These are phyloP conservation scores for Ceratobasidium sp. DNA, from an alignment of 1,284 basidiomycete species.

Conservation along the genomic window DNA sequence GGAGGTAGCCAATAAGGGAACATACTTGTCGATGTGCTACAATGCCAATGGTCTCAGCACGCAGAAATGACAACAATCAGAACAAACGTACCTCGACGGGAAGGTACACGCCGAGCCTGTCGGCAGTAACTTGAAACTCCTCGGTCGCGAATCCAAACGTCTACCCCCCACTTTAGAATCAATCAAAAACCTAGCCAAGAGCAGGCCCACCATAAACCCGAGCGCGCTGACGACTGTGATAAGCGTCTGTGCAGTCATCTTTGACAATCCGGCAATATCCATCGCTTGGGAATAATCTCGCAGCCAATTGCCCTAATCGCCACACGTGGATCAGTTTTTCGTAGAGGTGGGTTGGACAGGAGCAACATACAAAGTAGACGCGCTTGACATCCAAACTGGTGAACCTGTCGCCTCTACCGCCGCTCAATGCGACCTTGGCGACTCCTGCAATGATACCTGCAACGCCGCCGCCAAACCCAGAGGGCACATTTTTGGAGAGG, in stretches of 20 bases:
- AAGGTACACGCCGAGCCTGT: slow-evolving; percentile 86
- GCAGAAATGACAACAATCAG: not conserved
- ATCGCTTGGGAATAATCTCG: slow-evolving; percentile 75
- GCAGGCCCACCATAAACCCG: slow-evolving; percentile 71
- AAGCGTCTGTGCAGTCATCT: slow-evolving; percentile 74
- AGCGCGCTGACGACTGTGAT: slow-evolving; percentile 80
- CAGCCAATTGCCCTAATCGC: slow-evolving; percentile 73
- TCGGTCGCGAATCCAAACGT: slow-evolving; percentile 78
- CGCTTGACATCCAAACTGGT: slow-evolving; percentile 70
- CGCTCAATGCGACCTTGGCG: slow-evolving; percentile 56
- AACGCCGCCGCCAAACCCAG: slow-evolving; percentile 61
- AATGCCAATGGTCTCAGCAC: not conserved
- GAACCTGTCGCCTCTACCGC: slow-evolving; percentile 68
- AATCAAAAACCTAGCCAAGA: slow-evolving; percentile 46
- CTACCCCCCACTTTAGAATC: slow-evolving; percentile 55
- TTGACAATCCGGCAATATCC: slow-evolving; percentile 76
- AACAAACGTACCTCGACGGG: slow-evolving; percentile 61
- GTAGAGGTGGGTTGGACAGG: slow-evolving; percentile 15
- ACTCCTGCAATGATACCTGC: slow-evolving; percentile 60
- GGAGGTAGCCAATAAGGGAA: not conserved
- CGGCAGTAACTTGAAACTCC: slow-evolving; percentile 86
- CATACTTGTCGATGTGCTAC: slow-evolving; percentile 45
- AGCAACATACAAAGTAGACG: slow-evolving; percentile 70
- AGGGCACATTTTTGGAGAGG: slow-evolving; percentile 24
- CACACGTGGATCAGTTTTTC: not conserved